These are phyloP conservation scores for Moesziomyces parantarcticus DNA, from an alignment of 1,284 basidiomycete genomes.

Conservation along the genomic window DNA sequence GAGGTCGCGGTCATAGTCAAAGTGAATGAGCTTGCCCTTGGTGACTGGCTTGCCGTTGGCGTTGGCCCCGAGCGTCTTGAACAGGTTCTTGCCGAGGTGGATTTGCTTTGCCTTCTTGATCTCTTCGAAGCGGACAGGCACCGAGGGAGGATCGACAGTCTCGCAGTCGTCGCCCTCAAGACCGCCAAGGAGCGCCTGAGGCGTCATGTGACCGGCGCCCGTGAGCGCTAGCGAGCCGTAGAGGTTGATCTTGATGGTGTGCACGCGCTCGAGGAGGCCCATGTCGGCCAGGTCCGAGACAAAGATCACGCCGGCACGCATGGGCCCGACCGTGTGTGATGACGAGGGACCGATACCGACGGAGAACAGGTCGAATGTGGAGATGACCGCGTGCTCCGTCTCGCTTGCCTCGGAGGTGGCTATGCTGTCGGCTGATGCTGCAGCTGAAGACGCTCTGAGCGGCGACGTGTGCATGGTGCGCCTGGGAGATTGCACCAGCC, in stretches of 20 bases:
- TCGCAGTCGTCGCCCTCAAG: constrained; percentile 78
- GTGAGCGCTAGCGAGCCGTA: constrained; percentile 73
- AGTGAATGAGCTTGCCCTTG: constrained; percentile 72
- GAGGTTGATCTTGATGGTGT: constrained; percentile 85
- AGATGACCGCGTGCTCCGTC: constrained; percentile 88
- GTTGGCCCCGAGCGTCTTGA: constrained; percentile 27
- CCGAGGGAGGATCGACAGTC: constrained; percentile 84
- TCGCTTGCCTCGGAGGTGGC: constrained; percentile 19
- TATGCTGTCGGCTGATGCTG: not conserved
- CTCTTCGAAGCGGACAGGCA: constrained; percentile 74
- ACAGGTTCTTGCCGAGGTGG: constrained; percentile 73
- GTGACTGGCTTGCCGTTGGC: constrained; percentile 3
- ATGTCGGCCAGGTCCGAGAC: constrained; percentile 76
- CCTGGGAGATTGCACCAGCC: not conserved
- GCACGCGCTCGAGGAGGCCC: constrained; percentile 78
- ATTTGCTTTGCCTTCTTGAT: constrained; percentile 78
- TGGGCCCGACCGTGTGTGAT: constrained; percentile 80
- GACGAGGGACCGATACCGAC: constrained; percentile 75
- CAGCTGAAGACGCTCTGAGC: not conserved
- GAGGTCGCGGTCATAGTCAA: constrained; percentile 89
- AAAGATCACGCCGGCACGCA: constrained; percentile 90
- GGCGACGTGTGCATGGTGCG: constrained; percentile 8
- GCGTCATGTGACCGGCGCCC: constrained; percentile 94
- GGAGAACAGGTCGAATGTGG: constrained; percentile 82
- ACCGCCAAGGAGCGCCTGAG: constrained; percentile 89